Conservation (phyloP, 139 green algal genomes). For the Chlorella sp. region DNA sequence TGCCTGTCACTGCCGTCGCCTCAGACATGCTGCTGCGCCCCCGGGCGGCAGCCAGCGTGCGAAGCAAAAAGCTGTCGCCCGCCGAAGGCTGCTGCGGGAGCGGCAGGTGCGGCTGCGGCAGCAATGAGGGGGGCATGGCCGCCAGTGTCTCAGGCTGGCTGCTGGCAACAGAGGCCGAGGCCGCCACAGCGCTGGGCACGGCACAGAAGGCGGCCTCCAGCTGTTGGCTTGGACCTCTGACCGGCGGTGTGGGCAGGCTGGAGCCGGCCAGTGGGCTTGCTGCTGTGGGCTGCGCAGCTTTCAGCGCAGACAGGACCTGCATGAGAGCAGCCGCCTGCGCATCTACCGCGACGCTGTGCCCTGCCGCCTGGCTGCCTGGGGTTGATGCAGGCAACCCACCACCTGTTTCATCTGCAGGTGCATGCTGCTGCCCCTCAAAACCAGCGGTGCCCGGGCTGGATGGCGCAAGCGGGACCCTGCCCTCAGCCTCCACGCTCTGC, state of each 20-base stretch:
- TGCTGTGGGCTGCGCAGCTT: neutral
- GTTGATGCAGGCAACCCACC: too few relatives aligned
- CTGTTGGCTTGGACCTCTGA: conserved; percentile 2
- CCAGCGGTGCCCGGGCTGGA: too few relatives aligned
- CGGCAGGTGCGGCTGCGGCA: neutral
- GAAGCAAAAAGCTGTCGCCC: neutral
- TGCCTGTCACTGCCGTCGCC: neutral
- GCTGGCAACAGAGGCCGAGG: neutral
- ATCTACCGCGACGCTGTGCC: neutral
- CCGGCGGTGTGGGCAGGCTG: neutral
- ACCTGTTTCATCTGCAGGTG: neutral
- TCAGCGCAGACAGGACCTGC: neutral
- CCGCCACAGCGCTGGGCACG: neutral
- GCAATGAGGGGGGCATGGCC: neutral
- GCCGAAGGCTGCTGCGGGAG: neutral
- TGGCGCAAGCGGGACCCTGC: neutral
- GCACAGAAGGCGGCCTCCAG: neutral
- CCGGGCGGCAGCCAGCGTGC: neutral
- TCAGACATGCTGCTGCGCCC: neutral
- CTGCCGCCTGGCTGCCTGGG: neutral
- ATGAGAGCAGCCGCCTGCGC: neutral
- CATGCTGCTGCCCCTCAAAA: neutral
- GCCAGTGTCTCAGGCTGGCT: neutral
- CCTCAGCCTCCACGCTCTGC: neutral
- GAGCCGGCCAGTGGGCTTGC: neutral